Evolutionary conservation across 352 stramenopile genomes (phyloP).

Genomic region (Phytophthora agathidicida): DNA sequence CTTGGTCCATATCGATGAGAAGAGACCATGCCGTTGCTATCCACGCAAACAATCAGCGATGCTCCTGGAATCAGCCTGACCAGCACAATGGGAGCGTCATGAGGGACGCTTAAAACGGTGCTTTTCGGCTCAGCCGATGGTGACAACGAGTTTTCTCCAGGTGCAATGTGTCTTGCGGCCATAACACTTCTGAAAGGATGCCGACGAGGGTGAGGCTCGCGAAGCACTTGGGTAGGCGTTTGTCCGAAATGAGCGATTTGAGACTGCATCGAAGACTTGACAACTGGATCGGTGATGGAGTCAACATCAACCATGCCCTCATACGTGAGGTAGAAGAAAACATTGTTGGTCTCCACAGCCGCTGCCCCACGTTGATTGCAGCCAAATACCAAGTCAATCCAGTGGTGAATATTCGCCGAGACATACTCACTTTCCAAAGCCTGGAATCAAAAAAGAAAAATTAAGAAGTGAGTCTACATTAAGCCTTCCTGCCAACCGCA

Average conservation of each 20-base stretch:
- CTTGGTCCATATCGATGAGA: conserved; percentile 69
- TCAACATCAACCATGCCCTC: conserved; percentile 98
- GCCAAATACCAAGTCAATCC: conserved; percentile 90
- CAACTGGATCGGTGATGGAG: conserved; percentile 92
- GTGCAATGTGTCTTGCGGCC: not conserved
- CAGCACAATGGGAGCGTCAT: conserved; percentile 65
- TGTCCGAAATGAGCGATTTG: conserved; percentile 99
- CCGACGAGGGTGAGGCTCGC: conserved; percentile 77
- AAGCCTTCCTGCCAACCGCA: no score
- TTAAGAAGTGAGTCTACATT: not conserved
- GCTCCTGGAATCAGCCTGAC: conserved; percentile 52
- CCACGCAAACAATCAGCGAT: conserved; percentile 67
- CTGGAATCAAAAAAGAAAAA: conserved; percentile 27
- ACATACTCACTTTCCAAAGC: conserved; percentile 89
- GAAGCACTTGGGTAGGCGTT: conserved; percentile 97
- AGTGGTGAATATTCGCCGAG: conserved; percentile 84
- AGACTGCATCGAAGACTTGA: conserved; percentile 94
- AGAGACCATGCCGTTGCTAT: conserved; percentile 74
- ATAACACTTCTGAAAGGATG: conserved; percentile 18
- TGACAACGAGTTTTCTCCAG: conserved; percentile 1
- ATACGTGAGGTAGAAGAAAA: conserved; percentile 99
- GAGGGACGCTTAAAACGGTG: conserved; percentile 52
- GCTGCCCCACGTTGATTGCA: conserved; percentile 75
- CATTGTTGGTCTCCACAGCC: conserved; percentile 94
- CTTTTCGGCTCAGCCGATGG: conserved; percentile 5